Conservation (phyloP, 148 eudicot species). For the Arbutus unedo region DNA sequence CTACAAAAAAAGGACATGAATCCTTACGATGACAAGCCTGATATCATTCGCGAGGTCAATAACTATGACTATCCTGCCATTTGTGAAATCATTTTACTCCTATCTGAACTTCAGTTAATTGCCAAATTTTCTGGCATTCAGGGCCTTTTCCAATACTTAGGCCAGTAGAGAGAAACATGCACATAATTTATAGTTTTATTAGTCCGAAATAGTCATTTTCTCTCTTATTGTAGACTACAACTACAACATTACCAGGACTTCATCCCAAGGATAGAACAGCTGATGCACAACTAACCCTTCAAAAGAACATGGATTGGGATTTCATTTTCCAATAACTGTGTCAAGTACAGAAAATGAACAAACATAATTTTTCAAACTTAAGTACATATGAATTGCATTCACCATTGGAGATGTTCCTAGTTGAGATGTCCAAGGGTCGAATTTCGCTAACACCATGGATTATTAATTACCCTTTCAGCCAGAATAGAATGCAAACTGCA, state of each 20-base stretch:
- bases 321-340: neutral
- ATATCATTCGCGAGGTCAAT: neutral
- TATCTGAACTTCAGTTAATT: neutral
- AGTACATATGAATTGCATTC: too few relatives aligned
- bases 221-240: too few relatives aligned
- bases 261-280: conserved; percentile 1
- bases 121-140: too few relatives aligned
- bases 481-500: too few relatives aligned
- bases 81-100: neutral
- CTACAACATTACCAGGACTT: neutral
- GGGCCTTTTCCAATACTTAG: neutral
- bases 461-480: too few relatives aligned
- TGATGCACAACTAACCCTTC: neutral
- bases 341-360: neutral
- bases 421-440: too few relatives aligned
- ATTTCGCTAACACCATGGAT: too few relatives aligned
- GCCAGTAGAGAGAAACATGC: neutral
- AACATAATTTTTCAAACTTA: neutral
- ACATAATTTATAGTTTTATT: too few relatives aligned
- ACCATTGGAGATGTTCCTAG: too few relatives aligned
- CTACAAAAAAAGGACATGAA: neutral
- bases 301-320: neutral
- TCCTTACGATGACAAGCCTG: neutral
- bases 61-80: neutral
- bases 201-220: too few relatives aligned